These are phyloP conservation scores for Prunus salicina DNA, from an alignment of 306 rosid genomes.

Conservation along the genomic window DNA sequence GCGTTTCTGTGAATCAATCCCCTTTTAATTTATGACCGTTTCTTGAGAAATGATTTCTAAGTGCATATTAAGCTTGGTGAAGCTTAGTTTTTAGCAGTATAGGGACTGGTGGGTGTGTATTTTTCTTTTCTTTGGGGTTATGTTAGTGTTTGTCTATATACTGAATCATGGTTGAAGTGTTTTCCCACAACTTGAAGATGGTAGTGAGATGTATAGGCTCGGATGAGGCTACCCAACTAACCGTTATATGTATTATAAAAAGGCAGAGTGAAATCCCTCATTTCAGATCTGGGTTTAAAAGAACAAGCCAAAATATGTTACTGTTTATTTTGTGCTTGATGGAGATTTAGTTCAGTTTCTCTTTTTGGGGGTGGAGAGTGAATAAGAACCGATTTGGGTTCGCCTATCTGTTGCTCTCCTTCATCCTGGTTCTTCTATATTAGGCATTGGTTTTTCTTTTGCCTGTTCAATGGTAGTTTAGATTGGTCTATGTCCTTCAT, in stretches of 20 bases:
- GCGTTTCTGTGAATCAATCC: neutral
- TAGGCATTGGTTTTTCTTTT: neutral
- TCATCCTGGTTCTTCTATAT: neutral
- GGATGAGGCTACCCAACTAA: neutral
- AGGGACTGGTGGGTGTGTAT: neutral
- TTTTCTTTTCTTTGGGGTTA: neutral
- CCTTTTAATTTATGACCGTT: neutral
- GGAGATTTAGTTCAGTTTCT: neutral
- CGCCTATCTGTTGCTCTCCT: neutral
- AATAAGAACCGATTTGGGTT: neutral
- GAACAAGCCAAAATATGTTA: neutral
- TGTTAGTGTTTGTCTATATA: neutral
- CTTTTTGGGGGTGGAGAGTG: neutral
- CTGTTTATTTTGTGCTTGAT: neutral
- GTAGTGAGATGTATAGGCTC: neutral
- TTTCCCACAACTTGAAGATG: neutral
- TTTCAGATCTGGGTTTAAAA: neutral
- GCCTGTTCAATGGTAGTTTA: neutral
- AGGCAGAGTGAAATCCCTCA: neutral
- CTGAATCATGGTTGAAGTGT: neutral
- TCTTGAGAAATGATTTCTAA: neutral
- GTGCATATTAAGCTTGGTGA: neutral
- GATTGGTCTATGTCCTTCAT: neutral
- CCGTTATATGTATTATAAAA: neutral
- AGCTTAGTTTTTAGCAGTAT: neutral